phyloP scores from a whole-genome alignment of 352 stramenopile genomes.

The Globisporangium megalacanthum region DNA sequence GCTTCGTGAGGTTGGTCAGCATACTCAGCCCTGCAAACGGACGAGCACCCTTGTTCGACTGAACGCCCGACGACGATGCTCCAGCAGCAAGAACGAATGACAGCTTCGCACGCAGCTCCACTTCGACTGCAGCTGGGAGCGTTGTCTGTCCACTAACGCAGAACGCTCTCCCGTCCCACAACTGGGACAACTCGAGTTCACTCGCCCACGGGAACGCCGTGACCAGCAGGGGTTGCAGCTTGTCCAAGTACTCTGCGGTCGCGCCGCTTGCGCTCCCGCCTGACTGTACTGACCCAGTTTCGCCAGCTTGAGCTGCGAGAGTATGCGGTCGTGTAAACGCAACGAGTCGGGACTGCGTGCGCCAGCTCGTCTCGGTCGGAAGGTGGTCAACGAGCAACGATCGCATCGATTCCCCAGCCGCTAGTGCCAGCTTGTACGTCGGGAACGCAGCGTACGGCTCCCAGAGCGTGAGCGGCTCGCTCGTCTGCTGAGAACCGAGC shows the following conservation, averaged over 20 bases:
- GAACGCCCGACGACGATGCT: background rate
- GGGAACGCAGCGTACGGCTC: slow-evolving; percentile 41
- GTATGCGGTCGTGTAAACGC: slow-evolving; percentile 3
- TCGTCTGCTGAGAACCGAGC: slow-evolving; percentile 20
- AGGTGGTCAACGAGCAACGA: slow-evolving; percentile 3
- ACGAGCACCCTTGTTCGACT: slow-evolving; percentile 7
- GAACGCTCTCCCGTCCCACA: slow-evolving; percentile 43
- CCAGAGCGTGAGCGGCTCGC: slow-evolving; percentile 33
- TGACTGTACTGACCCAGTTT: background rate
- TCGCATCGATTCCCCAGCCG: background rate
- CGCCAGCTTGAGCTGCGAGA: background rate
- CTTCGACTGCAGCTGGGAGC: slow-evolving; percentile 33
- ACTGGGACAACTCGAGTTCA: slow-evolving; percentile 24
- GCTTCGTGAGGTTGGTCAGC: slow-evolving; percentile 25
- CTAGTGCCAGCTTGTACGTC: slow-evolving; percentile 26
- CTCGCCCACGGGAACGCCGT: slow-evolving; percentile 20
- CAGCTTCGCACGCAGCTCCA: slow-evolving; percentile 36
- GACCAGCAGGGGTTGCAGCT: slow-evolving; percentile 24
- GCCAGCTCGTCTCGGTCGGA: slow-evolving; percentile 7
- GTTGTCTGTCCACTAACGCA: slow-evolving; percentile 20
- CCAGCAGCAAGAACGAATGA: slow-evolving; percentile 18
- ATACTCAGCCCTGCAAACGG: slow-evolving; percentile 56
- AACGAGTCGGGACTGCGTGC: slow-evolving; percentile 3
- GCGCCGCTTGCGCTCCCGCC: background rate
- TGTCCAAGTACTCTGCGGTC: slow-evolving; percentile 14